phyloP scores from a whole-genome alignment of 2,329 filamentous ascomycete genomes.

The Alternaria postmessia region DNA sequence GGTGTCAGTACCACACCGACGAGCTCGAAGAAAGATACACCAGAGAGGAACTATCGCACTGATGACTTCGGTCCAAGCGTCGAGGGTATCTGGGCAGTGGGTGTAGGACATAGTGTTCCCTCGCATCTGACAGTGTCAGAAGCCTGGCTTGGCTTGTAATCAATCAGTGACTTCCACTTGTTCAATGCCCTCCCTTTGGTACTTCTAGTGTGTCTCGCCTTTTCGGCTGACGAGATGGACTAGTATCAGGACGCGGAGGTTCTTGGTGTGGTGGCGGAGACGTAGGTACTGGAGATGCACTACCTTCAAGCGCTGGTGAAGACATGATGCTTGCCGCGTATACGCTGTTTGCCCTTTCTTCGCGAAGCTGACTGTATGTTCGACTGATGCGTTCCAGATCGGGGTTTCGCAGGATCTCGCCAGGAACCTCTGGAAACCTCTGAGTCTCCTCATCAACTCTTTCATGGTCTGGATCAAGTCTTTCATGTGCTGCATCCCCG shows the following conservation, averaged over 20 bases:
- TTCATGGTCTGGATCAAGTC: slow-evolving; percentile 54
- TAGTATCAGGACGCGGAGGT: slow-evolving; percentile 20
- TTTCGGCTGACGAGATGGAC: slow-evolving; percentile 18
- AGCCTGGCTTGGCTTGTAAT: slow-evolving; percentile 40
- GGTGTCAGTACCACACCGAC: slow-evolving; percentile 35
- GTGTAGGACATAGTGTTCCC: slow-evolving; percentile 39
- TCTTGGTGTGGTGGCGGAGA: slow-evolving; percentile 22
- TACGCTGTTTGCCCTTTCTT: slow-evolving; percentile 49
- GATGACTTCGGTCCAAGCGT: slow-evolving; percentile 41
- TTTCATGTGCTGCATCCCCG: slow-evolving; percentile 57
- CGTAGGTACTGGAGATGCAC: slow-evolving; percentile 23
- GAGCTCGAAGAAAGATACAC: slow-evolving; percentile 33
- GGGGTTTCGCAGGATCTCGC: slow-evolving; percentile 59
- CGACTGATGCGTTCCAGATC: slow-evolving; percentile 51
- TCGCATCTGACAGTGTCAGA: slow-evolving; percentile 34
- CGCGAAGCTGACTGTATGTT: slow-evolving; percentile 54
- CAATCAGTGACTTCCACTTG: slow-evolving; percentile 19
- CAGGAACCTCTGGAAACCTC: slow-evolving; percentile 66
- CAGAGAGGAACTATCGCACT: slow-evolving; percentile 39
- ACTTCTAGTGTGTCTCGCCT: slow-evolving; percentile 35
- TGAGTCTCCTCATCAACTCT: slow-evolving; percentile 58
- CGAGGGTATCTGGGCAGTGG: slow-evolving; percentile 39
- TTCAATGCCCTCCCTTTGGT: slow-evolving; percentile 24
- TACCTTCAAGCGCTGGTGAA: slow-evolving; percentile 30
- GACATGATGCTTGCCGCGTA: slow-evolving; percentile 48